Percentiles rank a stretch among this genome's conserved stretches.
Conservation (phyloP, 768 basidiomycete genomes). For the Tylopilus subfusipes region DNA sequence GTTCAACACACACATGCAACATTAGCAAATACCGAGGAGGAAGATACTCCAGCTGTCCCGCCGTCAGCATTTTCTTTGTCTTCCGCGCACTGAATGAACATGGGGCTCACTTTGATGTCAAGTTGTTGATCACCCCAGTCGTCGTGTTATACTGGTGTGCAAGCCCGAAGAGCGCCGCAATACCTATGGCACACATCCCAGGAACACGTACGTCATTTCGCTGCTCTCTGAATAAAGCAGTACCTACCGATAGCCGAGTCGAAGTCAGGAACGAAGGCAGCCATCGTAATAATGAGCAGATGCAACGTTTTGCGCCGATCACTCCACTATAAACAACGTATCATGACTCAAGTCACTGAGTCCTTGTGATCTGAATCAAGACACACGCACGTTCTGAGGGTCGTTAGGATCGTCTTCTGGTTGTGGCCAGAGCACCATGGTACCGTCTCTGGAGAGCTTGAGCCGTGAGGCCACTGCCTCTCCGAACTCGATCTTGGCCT, state of each 20-base stretch:
- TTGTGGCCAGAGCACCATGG: conserved; percentile 54
- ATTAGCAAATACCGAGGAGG: conserved; percentile 33
- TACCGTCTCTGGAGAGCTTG: conserved; percentile 45
- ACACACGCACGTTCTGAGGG: conserved; percentile 47
- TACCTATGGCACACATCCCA: conserved; percentile 31
- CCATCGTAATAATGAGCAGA: conserved; percentile 46
- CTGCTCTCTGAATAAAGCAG: background rate
- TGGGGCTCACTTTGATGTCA: conserved; percentile 41
- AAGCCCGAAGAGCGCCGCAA: conserved; percentile 47
- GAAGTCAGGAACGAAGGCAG: conserved; percentile 54
- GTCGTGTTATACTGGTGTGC: conserved; percentile 44
- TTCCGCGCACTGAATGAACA: background rate
- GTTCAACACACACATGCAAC: background rate
- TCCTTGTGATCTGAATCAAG: background rate
- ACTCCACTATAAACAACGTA: conserved; percentile 37
- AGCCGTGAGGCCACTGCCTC: conserved; percentile 41
- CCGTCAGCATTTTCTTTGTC: background rate
- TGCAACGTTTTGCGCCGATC: conserved; percentile 43
- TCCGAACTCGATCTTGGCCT: conserved; percentile 50
- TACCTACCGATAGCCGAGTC: conserved; percentile 46
- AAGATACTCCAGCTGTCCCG: conserved; percentile 45
- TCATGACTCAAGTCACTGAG: background rate
- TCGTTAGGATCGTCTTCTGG: conserved; percentile 48
- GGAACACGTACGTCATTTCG: background rate
- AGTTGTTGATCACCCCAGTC: conserved; percentile 45